phyloP scores from a whole-genome alignment of 371 early-diverging fungal genomes.

The Rhizopus sp. region DNA sequence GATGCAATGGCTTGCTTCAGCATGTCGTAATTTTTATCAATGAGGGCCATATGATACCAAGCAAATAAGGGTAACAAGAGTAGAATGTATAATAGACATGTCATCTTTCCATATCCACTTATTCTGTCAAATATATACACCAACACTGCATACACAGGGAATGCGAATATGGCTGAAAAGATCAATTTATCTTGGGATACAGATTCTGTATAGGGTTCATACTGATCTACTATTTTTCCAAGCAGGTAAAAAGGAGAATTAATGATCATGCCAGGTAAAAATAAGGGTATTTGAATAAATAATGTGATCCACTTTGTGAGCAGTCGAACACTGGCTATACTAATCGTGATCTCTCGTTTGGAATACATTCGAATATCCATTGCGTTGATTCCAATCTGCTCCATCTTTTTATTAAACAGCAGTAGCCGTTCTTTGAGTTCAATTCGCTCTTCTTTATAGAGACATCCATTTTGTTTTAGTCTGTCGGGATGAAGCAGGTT shows the following conservation, averaged over 20 bases:
- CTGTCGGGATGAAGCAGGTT: constrained; percentile 32
- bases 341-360: constrained; percentile 40
- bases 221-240: constrained; percentile 44
- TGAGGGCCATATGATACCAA: constrained; percentile 52
- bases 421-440: constrained; percentile 40
- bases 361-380: constrained; percentile 50
- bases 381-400: constrained; percentile 40
- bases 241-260: constrained; percentile 56
- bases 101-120: constrained; percentile 26
- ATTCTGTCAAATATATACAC: constrained; percentile 38
- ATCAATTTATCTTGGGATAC: constrained; percentile 57
- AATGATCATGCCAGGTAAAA: constrained; percentile 57
- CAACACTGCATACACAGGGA: constrained; percentile 41
- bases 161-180: constrained; percentile 31
- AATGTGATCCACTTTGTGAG: constrained; percentile 39
- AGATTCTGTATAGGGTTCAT: constrained; percentile 54
- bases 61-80: constrained; percentile 46
- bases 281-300: constrained; percentile 52
- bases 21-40: constrained; percentile 55
- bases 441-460: constrained; percentile 16
- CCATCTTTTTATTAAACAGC: constrained; percentile 37
- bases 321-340: constrained; percentile 35
- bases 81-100: constrained; percentile 29
- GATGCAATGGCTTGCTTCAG: constrained; percentile 46
- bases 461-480: constrained; percentile 5